A percentile compares a stretch with the other conserved stretches of the same genome.
phyloP scores from a whole-genome alignment of 179 eudicot genomes.

The Drosera spatulata region DNA sequence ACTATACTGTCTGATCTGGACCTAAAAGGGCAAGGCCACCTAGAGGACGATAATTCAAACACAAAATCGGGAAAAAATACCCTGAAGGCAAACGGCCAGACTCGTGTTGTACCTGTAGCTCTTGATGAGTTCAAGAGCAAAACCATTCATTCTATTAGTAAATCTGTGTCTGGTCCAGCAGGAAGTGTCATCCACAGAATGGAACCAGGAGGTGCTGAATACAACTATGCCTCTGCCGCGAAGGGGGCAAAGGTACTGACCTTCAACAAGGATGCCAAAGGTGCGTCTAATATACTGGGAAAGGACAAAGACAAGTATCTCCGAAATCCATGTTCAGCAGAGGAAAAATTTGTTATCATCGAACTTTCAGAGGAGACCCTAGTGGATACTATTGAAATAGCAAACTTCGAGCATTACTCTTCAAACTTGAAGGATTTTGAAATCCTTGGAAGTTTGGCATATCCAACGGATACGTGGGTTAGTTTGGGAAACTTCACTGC shows the following conservation, averaged over 20 bases:
- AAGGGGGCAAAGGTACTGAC: slow-evolving; percentile 93
- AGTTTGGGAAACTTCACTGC: slow-evolving; percentile 37
- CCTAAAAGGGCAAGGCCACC: slow-evolving; percentile 12
- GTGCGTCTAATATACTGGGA: slow-evolving; percentile 34
- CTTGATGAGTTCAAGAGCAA: slow-evolving; percentile 82
- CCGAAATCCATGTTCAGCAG: slow-evolving; percentile 43
- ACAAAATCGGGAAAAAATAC: slow-evolving; percentile 21
- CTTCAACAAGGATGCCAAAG: slow-evolving; percentile 88
- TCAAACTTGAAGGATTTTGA: slow-evolving; percentile 39
- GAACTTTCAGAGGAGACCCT: slow-evolving; percentile 45
- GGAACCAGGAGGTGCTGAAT: slow-evolving; percentile 87
- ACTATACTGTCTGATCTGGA: slow-evolving; percentile 4
- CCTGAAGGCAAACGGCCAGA: slow-evolving; percentile 30
- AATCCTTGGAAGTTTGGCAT: slow-evolving; percentile 30
- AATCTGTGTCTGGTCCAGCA: slow-evolving; percentile 29
- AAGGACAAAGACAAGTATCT: slow-evolving; percentile 49
- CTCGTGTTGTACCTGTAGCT: slow-evolving; percentile 48
- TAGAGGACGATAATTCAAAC: slow-evolving; percentile 10
- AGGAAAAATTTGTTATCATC: slow-evolving; percentile 34
- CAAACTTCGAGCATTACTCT: slow-evolving; percentile 45
- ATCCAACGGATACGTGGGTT: slow-evolving; percentile 35
- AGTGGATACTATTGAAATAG: slow-evolving; percentile 34
- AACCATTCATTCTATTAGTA: slow-evolving; percentile 49
- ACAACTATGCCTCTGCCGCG: slow-evolving; percentile 88
- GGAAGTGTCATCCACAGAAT: slow-evolving; percentile 63